A percentile compares a stretch with the other conserved stretches of the same genome.
Evolutionary conservation across 768 basidiomycete species (phyloP).

Genomic region (Galerina marginata): DNA sequence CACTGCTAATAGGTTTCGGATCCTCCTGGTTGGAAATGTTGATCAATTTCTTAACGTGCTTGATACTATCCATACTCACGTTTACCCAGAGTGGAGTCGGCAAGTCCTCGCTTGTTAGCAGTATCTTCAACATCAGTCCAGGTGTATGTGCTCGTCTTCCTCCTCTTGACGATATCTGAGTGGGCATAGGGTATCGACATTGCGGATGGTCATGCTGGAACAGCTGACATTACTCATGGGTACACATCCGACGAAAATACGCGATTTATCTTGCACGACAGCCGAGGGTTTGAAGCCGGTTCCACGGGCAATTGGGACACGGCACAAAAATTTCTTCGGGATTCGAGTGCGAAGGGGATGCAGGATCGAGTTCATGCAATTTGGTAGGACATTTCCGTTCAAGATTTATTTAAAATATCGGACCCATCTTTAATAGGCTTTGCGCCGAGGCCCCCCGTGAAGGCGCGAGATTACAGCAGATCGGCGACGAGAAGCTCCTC

Average conservation of each 20-base stretch:
- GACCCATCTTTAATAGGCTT: background rate
- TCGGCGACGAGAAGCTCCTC: background rate
- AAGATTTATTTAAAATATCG: too few species aligned
- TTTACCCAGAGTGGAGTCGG: background rate
- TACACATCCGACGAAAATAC: constrained; percentile 24
- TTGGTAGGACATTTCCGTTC: background rate
- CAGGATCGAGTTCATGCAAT: background rate
- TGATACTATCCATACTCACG: background rate
- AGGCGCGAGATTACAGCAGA: background rate
- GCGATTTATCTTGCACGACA: constrained; percentile 33
- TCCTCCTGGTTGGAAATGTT: background rate
- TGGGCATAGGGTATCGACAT: background rate
- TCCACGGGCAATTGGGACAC: constrained; percentile 4
- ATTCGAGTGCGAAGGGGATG: background rate
- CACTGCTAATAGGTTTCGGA: background rate
- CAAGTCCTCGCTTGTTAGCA: background rate
- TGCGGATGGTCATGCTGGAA: background rate
- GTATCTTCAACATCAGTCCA: background rate
- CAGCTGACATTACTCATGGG: constrained; percentile 23
- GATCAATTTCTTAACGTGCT: too few species aligned
- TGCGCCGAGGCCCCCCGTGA: background rate
- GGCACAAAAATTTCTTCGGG: background rate
- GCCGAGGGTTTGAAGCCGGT: constrained; percentile 34
- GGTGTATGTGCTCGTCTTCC: background rate
- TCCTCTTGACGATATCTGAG: background rate